Evolutionary conservation across 345 rosid species (phyloP), one percentile per base, ranked within the genome.

Genomic region (Camelina sativa): DNA sequence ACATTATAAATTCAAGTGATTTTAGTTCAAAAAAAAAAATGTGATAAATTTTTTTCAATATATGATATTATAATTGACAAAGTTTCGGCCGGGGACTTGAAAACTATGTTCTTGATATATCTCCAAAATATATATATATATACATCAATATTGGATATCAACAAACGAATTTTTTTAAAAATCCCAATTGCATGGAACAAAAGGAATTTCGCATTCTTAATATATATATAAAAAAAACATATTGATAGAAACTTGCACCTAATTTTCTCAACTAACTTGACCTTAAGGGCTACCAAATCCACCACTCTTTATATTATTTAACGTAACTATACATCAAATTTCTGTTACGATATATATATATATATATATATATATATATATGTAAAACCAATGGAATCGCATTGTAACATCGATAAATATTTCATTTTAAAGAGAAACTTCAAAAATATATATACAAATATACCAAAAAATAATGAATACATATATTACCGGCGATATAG

Each of bases 221-320:
- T 38, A 38, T 50, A 58, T 6, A 43, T 23, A 20, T 23, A 60
- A 25, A 41, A 25, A 41, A 61, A 51, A 54, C 32, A 34, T 37
- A 2, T 55, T 63, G 66, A 76, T 6, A 62, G 80, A 69, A 62
- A 63, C 65, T 55, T 46, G 13, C 34, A 62, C 75, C 75, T 76
- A 62, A 69, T 55, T 67, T 69, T 17, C 40, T 69, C 80, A 37
- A 70, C 52, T 70, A 54, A 55, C 50, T 46, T 70, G 53, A 17
- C 66, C 63, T 15, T 63, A 46, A 70, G 19, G 47, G 51, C 64
- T 34, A 69, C 57, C 77, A 65, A 73, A 73, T 75, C 62, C 65
- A 60, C 62, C 56, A 52, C 30, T 75, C 61, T 50, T 9, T 66
- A 3, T 8, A 48, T 46, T 65, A 74, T 34, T 5, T 7, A 34